These are phyloP conservation scores for Coemansia sp. DNA, from an alignment of 192 early-diverging fungal genomes.

Conservation along the genomic window DNA sequence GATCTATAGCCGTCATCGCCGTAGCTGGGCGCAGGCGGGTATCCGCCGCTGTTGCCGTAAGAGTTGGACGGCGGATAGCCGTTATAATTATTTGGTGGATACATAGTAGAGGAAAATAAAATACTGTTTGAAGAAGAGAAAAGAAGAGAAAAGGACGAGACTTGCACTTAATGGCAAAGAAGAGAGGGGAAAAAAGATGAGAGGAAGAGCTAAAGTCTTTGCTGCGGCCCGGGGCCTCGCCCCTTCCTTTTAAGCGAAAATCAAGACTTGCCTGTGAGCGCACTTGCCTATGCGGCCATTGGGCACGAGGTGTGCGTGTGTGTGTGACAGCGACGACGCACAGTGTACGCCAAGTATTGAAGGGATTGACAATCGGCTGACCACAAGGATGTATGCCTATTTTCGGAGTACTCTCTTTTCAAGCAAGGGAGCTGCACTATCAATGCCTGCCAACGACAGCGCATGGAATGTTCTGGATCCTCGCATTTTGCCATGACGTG, in stretches of 20 bases:
- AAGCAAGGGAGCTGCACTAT: neutral
- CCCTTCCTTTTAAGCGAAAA: neutral
- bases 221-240: constrained; percentile 4
- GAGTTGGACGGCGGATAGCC: neutral
- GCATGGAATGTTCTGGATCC: neutral
- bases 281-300: neutral
- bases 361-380: neutral
- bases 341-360: neutral
- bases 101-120: constrained; percentile 11
- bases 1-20: constrained; percentile 7
- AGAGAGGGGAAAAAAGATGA: neutral
- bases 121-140: neutral
- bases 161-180: neutral
- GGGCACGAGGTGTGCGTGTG: neutral
- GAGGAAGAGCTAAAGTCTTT: neutral
- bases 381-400: neutral
- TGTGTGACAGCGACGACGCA: neutral
- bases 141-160: constrained; percentile 1
- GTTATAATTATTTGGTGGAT: constrained; percentile 22
- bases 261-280: neutral
- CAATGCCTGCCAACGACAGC: neutral
- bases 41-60: constrained; percentile 12
- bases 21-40: constrained; percentile 14
- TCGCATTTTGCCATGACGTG: neutral
- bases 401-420: neutral